These are phyloP conservation scores for Cairneyella variabilis DNA, from an alignment of 495 filamentous ascomycete species.

Conservation along the genomic window DNA sequence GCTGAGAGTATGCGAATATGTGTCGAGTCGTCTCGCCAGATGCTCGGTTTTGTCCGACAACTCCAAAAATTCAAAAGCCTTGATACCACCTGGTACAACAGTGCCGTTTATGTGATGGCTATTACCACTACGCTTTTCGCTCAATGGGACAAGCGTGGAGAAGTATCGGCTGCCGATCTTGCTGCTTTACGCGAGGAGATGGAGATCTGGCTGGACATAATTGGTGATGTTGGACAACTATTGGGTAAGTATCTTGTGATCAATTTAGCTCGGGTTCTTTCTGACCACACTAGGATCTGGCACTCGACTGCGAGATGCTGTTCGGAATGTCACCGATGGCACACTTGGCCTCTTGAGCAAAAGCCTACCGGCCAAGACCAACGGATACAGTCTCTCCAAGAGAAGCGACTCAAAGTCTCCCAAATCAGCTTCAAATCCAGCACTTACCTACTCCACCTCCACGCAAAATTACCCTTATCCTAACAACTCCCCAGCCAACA, in stretches of 20 bases:
- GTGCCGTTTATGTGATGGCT: constrained; percentile 66
- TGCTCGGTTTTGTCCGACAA: constrained; percentile 55
- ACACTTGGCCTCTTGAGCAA: constrained; percentile 20
- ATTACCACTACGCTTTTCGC: constrained; percentile 70
- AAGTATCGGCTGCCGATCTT: constrained; percentile 51
- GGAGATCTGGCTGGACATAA: constrained; percentile 62
- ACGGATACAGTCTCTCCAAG: not conserved
- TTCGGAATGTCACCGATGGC: constrained; percentile 23
- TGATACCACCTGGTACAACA: constrained; percentile 79
- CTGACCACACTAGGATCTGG: constrained; percentile 25
- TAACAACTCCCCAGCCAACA: constrained; percentile 2
- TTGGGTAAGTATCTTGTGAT: constrained; percentile 19
- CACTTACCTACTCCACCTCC: not conserved
- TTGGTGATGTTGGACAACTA: constrained; percentile 46
- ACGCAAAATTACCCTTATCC: constrained; percentile 3
- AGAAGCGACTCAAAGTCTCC: constrained; percentile 13
- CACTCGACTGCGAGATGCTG: constrained; percentile 21
- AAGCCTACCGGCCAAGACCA: not conserved
- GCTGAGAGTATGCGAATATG: constrained; percentile 64
- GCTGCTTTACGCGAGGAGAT: constrained; percentile 58
- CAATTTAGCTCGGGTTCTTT: not conserved
- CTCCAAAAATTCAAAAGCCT: constrained; percentile 60
- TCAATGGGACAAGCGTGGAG: constrained; percentile 59
- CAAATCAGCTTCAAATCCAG: not conserved
- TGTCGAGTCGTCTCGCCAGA: constrained; percentile 58